Evolutionary conservation across 306 rosid species (phyloP), one percentile per base, ranked within the genome.

Genomic region (Vicia faba): DNA sequence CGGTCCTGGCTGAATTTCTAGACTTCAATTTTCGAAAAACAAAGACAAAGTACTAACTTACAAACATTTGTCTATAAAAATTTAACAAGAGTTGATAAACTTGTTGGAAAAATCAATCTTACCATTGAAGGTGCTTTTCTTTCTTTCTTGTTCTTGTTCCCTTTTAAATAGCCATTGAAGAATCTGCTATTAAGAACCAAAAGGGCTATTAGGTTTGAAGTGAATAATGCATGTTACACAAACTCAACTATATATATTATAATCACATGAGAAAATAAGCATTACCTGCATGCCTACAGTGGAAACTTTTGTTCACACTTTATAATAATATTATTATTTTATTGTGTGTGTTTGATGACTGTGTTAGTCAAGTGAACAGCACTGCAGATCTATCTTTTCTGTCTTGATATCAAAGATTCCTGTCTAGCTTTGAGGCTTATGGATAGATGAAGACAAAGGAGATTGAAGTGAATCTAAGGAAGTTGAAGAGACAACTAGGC

Each of bases 401-500:
- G 93, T 84, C 89, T 77, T 75, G 76, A 65, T 58, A 81, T 75
- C 39, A 64, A 80, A 84, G 96, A 92, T 89, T 92, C 96, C 86
- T 82, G 83, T 81, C 82, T 84, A 36, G 78, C 69, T 50, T 70
- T 20, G 81, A 72, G 77, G 54, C 72, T 69, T 76, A 59, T 78
- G 63, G 62, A 61, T 50, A 75, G 82, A 79, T 73, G 86, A 86
- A 82, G 96, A 89, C 96, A 87, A 79, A 80, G 28, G 62, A 79
- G 78, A 67, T 48, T 73, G 84, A 48, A 76, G 75, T 78, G 84
- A 86, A 86, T 86, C 91, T 77, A 79, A 80, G 86, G 82, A 84
- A 81, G 79, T 78, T 71, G 83, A 66, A 63, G 82, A 85, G 93
- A 92, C 96, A 92, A 81, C 96, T 68, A 76, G 64, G 93, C 91